These are phyloP conservation scores for Fusarium sp. DNA, from an alignment of 2,329 filamentous ascomycete genomes.

Conservation along the genomic window DNA sequence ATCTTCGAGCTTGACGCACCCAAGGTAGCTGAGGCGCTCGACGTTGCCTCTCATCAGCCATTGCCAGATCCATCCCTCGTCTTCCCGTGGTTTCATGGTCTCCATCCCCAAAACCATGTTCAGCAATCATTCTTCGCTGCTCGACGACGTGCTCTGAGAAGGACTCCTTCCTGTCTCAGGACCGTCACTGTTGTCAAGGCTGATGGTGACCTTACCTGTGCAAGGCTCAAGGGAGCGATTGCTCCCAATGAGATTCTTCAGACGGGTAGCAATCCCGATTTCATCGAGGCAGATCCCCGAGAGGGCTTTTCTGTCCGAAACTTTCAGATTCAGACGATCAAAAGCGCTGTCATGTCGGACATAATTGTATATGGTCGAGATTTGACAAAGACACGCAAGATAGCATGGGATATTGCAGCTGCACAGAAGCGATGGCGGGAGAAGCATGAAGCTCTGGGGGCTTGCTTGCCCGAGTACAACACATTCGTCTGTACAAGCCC, in stretches of 20 bases:
- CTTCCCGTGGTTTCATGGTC: conserved; percentile 95
- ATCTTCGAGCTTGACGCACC: conserved; percentile 79
- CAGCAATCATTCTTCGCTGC: conserved; percentile 91
- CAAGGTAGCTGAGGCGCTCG: conserved; percentile 76
- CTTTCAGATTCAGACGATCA: conserved; percentile 95
- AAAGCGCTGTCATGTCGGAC: conserved; percentile 88
- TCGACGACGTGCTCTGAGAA: conserved; percentile 75
- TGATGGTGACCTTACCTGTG: conserved; percentile 78
- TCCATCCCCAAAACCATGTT: conserved; percentile 88
- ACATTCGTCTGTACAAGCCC: conserved; percentile 79
- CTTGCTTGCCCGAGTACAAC: conserved; percentile 75
- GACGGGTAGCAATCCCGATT: conserved; percentile 62
- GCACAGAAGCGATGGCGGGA: conserved; percentile 83
- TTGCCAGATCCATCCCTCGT: conserved; percentile 86
- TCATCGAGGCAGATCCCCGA: conserved; percentile 84
- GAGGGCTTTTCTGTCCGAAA: conserved; percentile 96
- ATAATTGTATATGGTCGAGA: conserved; percentile 92
- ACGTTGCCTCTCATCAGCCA: conserved; percentile 80
- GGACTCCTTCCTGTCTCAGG: conserved; percentile 78
- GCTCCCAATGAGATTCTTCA: conserved; percentile 82
- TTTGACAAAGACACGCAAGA: conserved; percentile 66
- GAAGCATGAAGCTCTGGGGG: conserved; percentile 66
- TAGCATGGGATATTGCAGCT: conserved; percentile 75
- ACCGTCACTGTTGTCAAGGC: conserved; percentile 89
- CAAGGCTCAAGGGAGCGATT: conserved; percentile 88